A percentile compares a stretch with the other conserved stretches of the same genome.
Conservation (phyloP, 1,139 yeast species). For the Eremothecium cymbalariae region DNA sequence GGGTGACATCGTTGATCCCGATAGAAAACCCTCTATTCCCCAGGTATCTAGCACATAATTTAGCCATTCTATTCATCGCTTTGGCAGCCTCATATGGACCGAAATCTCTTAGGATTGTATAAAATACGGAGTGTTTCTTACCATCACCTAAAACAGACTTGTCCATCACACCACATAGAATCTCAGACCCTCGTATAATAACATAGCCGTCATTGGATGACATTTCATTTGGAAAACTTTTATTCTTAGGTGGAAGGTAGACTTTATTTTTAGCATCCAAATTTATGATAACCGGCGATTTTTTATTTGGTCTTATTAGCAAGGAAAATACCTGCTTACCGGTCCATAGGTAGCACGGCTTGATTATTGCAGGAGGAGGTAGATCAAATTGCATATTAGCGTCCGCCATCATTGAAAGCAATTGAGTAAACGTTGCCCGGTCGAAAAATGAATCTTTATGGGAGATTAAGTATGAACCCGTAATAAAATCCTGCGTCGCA, state of each 20-base stretch:
- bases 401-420: slow-evolving; percentile 93
- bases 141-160: slow-evolving; percentile 96
- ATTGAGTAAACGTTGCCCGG: slow-evolving; percentile 72
- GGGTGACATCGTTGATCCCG: slow-evolving; percentile 96
- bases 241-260: slow-evolving; percentile 60
- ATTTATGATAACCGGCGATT: slow-evolving; percentile 75
- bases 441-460: slow-evolving; percentile 91
- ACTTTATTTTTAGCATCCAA: slow-evolving; percentile 93
- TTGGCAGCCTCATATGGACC: slow-evolving; percentile 93
- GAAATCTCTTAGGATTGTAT: slow-evolving; percentile 86
- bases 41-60: slow-evolving; percentile 85
- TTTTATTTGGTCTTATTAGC: slow-evolving; percentile 71
- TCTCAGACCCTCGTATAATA: slow-evolving; percentile 79
- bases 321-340: slow-evolving; percentile 93
- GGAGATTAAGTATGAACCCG: slow-evolving; percentile 88
- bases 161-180: slow-evolving; percentile 93
- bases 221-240: slow-evolving; percentile 78
- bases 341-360: slow-evolving; percentile 89
- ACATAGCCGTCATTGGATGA: slow-evolving; percentile 96
- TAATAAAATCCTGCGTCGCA: slow-evolving; percentile 98
- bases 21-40: slow-evolving; percentile 96
- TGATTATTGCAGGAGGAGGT: slow-evolving; percentile 90
- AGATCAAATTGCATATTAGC: slow-evolving; percentile 80
- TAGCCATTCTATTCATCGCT: slow-evolving; percentile 99
- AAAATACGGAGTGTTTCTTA: slow-evolving; percentile 92